phyloP scores from a whole-genome alignment of 148 eudicot genomes.

The Dianthus caryophyllus region DNA sequence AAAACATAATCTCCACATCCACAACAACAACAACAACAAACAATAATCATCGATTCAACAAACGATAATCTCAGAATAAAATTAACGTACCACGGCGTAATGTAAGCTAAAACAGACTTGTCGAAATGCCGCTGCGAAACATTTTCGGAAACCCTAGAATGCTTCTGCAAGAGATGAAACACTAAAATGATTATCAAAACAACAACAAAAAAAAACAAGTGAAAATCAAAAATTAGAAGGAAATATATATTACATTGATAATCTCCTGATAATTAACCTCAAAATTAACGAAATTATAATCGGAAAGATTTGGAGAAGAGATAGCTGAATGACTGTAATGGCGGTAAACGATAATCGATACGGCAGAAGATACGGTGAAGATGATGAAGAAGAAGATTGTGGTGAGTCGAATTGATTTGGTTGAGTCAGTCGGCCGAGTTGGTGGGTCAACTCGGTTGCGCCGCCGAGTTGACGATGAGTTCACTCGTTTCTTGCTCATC shows the following conservation, averaged over 20 bases:
- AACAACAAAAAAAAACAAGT: neutral
- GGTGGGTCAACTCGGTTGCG: conserved; percentile 29
- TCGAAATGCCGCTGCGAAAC: conserved; percentile 42
- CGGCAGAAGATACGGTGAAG: conserved; percentile 35
- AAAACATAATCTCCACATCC: too few relatives aligned
- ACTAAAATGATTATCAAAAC: neutral
- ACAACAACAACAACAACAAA: neutral
- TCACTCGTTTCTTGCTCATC: conserved; percentile 41
- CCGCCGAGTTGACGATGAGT: conserved; percentile 37
- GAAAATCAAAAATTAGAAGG: neutral
- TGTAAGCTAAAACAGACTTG: conserved; percentile 73
- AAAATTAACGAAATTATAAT: conserved; percentile 37
- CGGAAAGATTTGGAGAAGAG: conserved; percentile 22
- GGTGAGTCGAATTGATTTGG: conserved; percentile 15
- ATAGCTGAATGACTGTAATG: conserved; percentile 16
- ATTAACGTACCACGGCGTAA: conserved; percentile 77
- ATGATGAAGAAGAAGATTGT: conserved; percentile 26
- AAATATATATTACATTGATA: conserved; percentile 38
- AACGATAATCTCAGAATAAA: neutral
- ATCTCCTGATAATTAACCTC: conserved; percentile 51
- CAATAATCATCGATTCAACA: neutral
- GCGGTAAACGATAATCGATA: conserved; percentile 38
- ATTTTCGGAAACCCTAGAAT: conserved; percentile 60
- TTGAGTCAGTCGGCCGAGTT: neutral
- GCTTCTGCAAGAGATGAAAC: conserved; percentile 50